These are phyloP conservation scores for Achaetomium macrosporum DNA, from an alignment of 2,329 filamentous ascomycete genomes.

Conservation along the genomic window DNA sequence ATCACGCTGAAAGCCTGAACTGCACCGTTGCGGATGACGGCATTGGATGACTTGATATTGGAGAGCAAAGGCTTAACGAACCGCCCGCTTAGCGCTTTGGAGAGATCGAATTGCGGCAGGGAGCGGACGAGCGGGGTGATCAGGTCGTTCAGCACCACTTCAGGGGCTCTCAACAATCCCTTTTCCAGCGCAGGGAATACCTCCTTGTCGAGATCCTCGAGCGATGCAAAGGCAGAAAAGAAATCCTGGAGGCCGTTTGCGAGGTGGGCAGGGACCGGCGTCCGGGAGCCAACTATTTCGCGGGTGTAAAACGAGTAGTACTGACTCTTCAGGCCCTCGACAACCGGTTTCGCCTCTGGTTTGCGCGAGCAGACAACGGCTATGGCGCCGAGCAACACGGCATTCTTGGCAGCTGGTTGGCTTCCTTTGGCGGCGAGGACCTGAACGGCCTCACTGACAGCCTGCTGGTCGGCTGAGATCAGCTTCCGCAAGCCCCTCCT, in stretches of 20 bases:
- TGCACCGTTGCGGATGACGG: conserved; percentile 67
- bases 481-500: conserved; percentile 73
- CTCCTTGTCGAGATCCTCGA: conserved; percentile 69
- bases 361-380: conserved; percentile 80
- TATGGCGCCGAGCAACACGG: conserved; percentile 74
- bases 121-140: conserved; percentile 66
- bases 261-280: conserved; percentile 63
- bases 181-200: conserved; percentile 82
- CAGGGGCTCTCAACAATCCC: conserved; percentile 78
- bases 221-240: conserved; percentile 66
- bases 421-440: conserved; percentile 63
- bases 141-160: conserved; percentile 77
- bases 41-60: conserved; percentile 86
- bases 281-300: conserved; percentile 77
- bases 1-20: conserved; percentile 67
- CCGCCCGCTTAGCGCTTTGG: conserved; percentile 62
- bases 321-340: conserved; percentile 62
- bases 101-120: conserved; percentile 72
- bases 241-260: conserved; percentile 73
- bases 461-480: conserved; percentile 55
- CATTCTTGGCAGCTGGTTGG: conserved; percentile 61
- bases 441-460: conserved; percentile 57
- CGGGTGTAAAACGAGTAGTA: conserved; percentile 80
- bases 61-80: conserved; percentile 83
- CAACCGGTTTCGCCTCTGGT: conserved; percentile 51